Evolutionary conservation across 192 early-diverging fungal genomes (phyloP).

Genomic region (Entomortierella lignicola): DNA sequence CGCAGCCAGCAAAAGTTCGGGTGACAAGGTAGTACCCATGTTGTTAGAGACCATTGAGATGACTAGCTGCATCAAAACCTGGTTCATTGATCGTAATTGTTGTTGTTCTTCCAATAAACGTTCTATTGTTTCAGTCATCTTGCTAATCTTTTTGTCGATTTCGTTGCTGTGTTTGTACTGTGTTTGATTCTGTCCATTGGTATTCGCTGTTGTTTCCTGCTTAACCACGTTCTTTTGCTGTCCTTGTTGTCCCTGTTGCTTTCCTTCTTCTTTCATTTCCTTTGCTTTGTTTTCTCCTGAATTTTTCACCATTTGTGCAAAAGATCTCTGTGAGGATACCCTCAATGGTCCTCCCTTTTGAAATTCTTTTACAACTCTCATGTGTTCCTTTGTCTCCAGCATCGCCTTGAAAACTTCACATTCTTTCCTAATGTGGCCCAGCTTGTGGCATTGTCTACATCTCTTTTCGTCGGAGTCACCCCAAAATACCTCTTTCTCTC

Average conservation of each 20-base stretch:
- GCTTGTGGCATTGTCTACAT: background rate
- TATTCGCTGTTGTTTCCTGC: background rate
- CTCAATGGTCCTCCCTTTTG: slow-evolving; percentile 6
- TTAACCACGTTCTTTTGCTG: background rate
- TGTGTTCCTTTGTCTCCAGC: slow-evolving; percentile 1
- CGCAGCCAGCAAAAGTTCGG: background rate
- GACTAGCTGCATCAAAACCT: background rate
- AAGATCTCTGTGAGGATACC: background rate
- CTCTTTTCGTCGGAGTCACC: background rate
- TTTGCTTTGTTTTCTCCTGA: background rate
- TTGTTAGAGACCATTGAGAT: background rate
- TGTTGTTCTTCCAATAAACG: background rate
- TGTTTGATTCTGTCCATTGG: background rate
- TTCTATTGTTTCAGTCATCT: background rate
- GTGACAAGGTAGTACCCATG: background rate
- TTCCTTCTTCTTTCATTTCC: background rate
- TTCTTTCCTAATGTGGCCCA: background rate
- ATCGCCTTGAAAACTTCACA: background rate
- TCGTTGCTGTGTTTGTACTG: background rate
- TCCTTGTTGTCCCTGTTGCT: background rate
- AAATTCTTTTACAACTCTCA: background rate
- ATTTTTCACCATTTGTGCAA: background rate
- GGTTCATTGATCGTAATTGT: background rate
- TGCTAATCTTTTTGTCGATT: background rate
- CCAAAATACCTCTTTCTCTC: background rate